phyloP scores from a whole-genome alignment of 768 basidiomycete genomes.

The Rickenella mellea region DNA sequence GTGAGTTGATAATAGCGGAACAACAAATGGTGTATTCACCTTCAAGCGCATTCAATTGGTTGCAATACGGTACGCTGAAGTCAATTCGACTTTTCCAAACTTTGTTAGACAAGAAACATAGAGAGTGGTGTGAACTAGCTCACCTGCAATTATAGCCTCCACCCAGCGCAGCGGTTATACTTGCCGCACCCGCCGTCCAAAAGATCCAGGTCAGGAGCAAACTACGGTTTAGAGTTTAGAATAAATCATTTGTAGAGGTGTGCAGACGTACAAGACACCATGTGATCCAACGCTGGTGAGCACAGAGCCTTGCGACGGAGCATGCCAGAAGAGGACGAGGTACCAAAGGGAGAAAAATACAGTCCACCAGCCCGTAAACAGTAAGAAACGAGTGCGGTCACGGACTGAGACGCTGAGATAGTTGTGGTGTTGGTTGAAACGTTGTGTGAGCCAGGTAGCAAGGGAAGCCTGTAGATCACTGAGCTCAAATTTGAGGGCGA shows the following conservation, averaged over 20 bases:
- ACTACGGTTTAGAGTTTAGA: conserved; percentile 27
- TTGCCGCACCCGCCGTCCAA: conserved; percentile 67
- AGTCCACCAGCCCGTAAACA: conserved; percentile 72
- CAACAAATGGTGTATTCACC: background rate
- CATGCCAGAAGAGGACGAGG: conserved; percentile 43
- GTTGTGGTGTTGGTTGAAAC: conserved; percentile 49
- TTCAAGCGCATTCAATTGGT: conserved; percentile 66
- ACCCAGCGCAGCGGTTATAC: conserved; percentile 55
- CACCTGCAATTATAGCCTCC: conserved; percentile 66
- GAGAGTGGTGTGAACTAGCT: conserved; percentile 14
- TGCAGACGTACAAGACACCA: conserved; percentile 44
- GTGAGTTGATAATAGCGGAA: background rate
- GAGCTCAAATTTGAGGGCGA: background rate
- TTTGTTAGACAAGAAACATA: background rate
- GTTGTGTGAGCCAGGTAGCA: conserved; percentile 61
- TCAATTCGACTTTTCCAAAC: conserved; percentile 26
- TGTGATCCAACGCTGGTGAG: conserved; percentile 58
- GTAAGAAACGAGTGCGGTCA: conserved; percentile 55
- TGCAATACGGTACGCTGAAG: conserved; percentile 48
- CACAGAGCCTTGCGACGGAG: conserved; percentile 33
- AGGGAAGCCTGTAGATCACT: conserved; percentile 42
- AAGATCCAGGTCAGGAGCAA: conserved; percentile 65
- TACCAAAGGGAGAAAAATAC: conserved; percentile 42
- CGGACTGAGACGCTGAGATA: conserved; percentile 37
- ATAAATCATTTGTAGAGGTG: background rate